Evolutionary conservation across 2,329 filamentous ascomycete species (phyloP), one percentile per base, ranked within the genome.

Genomic region (Fusarium humuli): DNA sequence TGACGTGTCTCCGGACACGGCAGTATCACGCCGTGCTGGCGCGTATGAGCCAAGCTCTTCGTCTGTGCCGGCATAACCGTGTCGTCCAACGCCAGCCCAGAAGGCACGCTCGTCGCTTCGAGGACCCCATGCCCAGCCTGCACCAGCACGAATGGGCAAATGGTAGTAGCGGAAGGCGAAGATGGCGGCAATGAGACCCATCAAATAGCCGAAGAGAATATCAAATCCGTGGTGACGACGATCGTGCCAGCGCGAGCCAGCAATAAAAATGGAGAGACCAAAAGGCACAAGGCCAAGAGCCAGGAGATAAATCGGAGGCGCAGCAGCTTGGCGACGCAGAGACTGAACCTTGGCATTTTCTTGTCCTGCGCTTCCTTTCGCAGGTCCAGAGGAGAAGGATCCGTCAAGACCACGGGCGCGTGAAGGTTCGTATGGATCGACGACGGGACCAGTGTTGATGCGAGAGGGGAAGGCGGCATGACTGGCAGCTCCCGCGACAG

Each of bases 191-290:
- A 90, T 80, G 16, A 91, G 86, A 11, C 95, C 95, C 67, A 98
- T 91, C 14, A 92, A 71, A 58, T 91, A 92, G n/a, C 95, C 95
- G 68, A 92, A 93, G 4, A 98, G 81, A 70, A 98, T 92, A 71
- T 98, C 95, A 78, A 97, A 95, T n/a, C 91, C 94, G 78, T 95
- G 92, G 79, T 98, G 95, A 41, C 93, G 90, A 82, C 91, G 97
- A 79, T 98, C 91, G 64, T 91, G 94, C 87, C 91, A 98, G 13
- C 95, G 91, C 2, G 93, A 95, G 29, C 90, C 88, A n/a, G 91
- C 86, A 67, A 98, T 92, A 81, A 94, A 97, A 68, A 94, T 87
- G 7, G 94, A 91, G 2, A 88, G 83, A 60, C 90, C 91, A 69
- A 94, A 87, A 4, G 94, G 94, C 2, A 93, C 80, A 20, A 94